phyloP scores from a whole-genome alignment of 1,284 basidiomycete species.

The Microbotryum lychnidis-dioicae region DNA sequence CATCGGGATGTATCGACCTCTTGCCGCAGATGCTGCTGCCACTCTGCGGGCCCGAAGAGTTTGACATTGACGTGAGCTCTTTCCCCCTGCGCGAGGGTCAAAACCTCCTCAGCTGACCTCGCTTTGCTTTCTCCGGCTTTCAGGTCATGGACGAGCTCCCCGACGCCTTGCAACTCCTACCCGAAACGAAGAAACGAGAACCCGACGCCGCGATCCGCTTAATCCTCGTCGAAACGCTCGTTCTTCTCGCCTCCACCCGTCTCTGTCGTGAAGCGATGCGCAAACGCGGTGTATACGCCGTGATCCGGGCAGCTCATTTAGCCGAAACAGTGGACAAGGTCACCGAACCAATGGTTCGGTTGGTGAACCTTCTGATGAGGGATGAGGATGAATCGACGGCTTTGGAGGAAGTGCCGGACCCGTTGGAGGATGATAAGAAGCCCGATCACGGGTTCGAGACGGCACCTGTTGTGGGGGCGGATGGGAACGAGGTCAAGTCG shows the following conservation, averaged over 20 bases:
- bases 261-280: constrained; percentile 78
- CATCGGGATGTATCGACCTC: constrained; percentile 52
- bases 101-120: not conserved
- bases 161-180: constrained; percentile 76
- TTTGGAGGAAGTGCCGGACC: constrained; percentile 31
- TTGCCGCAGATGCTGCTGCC: constrained; percentile 79
- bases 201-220: constrained; percentile 67
- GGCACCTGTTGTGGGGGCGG: constrained; percentile 7
- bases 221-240: constrained; percentile 78
- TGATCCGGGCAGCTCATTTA: constrained; percentile 72
- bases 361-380: constrained; percentile 66
- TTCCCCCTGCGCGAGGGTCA: not conserved
- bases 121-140: constrained; percentile 1
- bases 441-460: too few species aligned
- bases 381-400: constrained; percentile 54
- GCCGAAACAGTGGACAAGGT: constrained; percentile 69
- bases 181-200: constrained; percentile 75
- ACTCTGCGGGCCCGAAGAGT: constrained; percentile 87
- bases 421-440: too few species aligned
- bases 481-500: constrained; percentile 6
- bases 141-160: constrained; percentile 86
- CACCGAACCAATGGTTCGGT: constrained; percentile 58
- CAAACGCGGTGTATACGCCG: constrained; percentile 74
- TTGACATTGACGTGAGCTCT: constrained; percentile 65
- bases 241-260: constrained; percentile 78